Evolutionary conservation across 2,329 filamentous ascomycete genomes (phyloP), one percentile per base, ranked within the genome.

Genomic region (Chaetomiaceae sp.): DNA sequence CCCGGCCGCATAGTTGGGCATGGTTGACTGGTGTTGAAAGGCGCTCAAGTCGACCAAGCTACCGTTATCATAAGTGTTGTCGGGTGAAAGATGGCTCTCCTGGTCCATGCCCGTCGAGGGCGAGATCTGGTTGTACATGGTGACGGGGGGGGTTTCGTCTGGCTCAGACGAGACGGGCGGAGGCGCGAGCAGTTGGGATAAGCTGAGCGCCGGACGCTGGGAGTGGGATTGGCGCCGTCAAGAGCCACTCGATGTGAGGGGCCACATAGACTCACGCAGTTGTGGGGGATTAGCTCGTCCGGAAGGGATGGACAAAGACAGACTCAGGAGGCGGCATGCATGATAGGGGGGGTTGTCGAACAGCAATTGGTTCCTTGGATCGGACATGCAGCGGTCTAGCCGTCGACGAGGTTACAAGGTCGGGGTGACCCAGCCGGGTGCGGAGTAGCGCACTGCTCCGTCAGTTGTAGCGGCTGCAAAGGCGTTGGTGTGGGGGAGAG

Each of bases 1-100:
- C 58, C 81, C 81, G 13, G 73, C 76, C 53, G 76, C 73, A 63
- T 87, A 89, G 59, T 87, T 85, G 35, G 82, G 75, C 69, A 89
- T 81, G 20, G 84, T 81, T 51, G 85, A 86, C 55, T 85, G 81
- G 59, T 85, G 80, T 60, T 83, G 82, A 62, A 88, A 87, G 13
- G 82, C 67, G 56, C 70, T 74, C 62, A 83, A 76, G 61, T 76
- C 75, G 42, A 72, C 72, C 81, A 81, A 82, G 62, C 68, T 70
- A 54, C 78, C 73, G 63, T 67, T 71, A 53, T 67, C 64, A 58
- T 70, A 73, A 16, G 67, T 62, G 53, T 67, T 66, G 55, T 75
- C 72, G 54, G 70, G 70, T 50, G 69, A 67, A 52, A 73, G 67
- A 49, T 73, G 73, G 56, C 65, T 68, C 58, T 75, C 70, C 59